These are phyloP conservation scores for Diaporthe sp. DNA, from an alignment of 2,329 filamentous ascomycete species.

Conservation along the genomic window DNA sequence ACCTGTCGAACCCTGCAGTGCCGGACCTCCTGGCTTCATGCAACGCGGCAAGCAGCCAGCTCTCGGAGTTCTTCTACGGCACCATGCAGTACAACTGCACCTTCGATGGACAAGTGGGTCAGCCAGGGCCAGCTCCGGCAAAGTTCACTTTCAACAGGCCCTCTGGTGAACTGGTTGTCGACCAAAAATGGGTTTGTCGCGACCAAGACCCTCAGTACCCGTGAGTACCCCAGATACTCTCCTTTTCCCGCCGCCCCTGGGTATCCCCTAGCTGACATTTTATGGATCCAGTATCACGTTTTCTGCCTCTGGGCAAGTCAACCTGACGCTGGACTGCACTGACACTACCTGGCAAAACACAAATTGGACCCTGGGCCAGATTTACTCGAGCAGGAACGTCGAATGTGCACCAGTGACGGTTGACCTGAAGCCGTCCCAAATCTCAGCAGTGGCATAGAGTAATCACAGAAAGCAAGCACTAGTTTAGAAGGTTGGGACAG, in stretches of 20 bases:
- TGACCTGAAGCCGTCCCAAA: conserved; percentile 51
- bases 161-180: conserved; percentile 54
- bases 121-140: conserved; percentile 48
- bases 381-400: conserved; percentile 54
- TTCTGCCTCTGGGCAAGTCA: conserved; percentile 50
- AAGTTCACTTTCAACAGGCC: conserved; percentile 60
- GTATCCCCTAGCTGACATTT: conserved; percentile 18
- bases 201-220: conserved; percentile 56
- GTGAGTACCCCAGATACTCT: conserved; percentile 46
- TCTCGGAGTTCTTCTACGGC: conserved; percentile 66
- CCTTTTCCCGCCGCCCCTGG: neutral
- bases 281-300: conserved; percentile 49
- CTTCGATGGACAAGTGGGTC: conserved; percentile 45
- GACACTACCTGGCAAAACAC: conserved; percentile 53
- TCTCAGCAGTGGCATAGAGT: conserved; percentile 53
- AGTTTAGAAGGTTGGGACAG: neutral
- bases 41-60: conserved; percentile 57
- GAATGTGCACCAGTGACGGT: conserved; percentile 51
- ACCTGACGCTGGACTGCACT: conserved; percentile 54
- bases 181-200: conserved; percentile 65
- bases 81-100: conserved; percentile 60
- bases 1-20: conserved; percentile 62
- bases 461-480: neutral
- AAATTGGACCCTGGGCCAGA: conserved; percentile 56
- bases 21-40: conserved; percentile 54